These are phyloP conservation scores for Aspergillus sclerotialis DNA, from an alignment of 2,329 filamentous ascomycete species.

Conservation along the genomic window DNA sequence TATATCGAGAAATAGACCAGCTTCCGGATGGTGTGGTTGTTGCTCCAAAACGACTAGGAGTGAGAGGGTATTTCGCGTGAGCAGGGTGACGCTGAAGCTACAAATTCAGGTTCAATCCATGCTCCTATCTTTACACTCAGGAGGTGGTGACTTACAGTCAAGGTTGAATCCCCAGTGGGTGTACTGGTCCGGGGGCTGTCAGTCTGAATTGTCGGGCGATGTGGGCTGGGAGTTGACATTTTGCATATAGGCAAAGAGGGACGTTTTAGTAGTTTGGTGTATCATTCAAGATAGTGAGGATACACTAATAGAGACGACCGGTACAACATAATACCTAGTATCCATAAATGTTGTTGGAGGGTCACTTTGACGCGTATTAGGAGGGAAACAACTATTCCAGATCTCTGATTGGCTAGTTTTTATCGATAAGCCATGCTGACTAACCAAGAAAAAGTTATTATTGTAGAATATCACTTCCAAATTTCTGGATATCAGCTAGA, in stretches of 20 bases:
- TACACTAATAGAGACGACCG: too few relatives aligned
- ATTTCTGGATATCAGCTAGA: background rate
- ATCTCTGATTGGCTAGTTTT: conserved; percentile 15
- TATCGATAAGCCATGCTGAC: conserved; percentile 29
- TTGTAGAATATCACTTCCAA: background rate
- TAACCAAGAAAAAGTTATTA: conserved; percentile 16
- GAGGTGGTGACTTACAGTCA: conserved; percentile 8
- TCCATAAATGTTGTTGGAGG: too few relatives aligned
- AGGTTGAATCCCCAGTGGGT: conserved; percentile 21
- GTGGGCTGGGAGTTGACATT: conserved; percentile 26
- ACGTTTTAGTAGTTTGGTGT: too few relatives aligned
- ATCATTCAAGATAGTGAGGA: too few relatives aligned
- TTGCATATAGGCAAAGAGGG: conserved; percentile 8
- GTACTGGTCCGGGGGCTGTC: conserved; percentile 14
- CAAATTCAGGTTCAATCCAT: conserved; percentile 1
- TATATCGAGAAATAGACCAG: conserved; percentile 26
- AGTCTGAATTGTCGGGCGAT: conserved; percentile 19
- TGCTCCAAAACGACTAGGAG: conserved; percentile 26
- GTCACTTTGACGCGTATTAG: too few relatives aligned
- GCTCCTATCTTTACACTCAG: background rate
- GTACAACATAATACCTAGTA: too few relatives aligned
- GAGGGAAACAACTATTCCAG: too few relatives aligned
- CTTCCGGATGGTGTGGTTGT: conserved; percentile 25
- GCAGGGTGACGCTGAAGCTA: conserved; percentile 29
- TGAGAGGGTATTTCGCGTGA: conserved; percentile 26